Evolutionary conservation across 306 rosid genomes (phyloP), one percentile per base, ranked within the genome.

Genomic region (Luffa aegyptiaca): DNA sequence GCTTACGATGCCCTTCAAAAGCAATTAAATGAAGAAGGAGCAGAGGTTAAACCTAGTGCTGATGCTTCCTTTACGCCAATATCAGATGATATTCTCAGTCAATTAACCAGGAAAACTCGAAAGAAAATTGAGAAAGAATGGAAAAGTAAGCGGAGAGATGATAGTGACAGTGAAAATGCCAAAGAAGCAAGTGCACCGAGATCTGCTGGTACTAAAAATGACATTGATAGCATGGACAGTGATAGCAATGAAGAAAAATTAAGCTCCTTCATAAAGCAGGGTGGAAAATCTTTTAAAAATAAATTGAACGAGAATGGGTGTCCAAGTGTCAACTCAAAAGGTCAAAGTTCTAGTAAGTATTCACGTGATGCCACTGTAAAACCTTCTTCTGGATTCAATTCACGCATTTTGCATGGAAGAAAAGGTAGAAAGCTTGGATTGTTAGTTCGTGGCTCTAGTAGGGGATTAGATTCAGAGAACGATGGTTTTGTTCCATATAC

Each of bases 1-100:
- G 98, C 98, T 78, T 94, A 94, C 81, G 98, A 92, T 35, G 98
- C 98, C 3, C 86, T 94, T 82, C 97, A 90, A 88, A 94, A 94
- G 92, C 96, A 94, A 83, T 65, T 84, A 78, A 90, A 76, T 80
- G 96, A 88, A 41, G 93, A 87, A 79, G 91, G 76, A 18, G 62
- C 71, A 9, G 88, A 84, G 85, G 86, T 76, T 80, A 90, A 87
- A 82, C 81, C 88, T 74, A 83, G 63, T 62, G 90, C 79, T 70
- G 93, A 88, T 16, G 74, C 87, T 80, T 88, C 98, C 21, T 84
- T 85, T 86, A 79, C 84, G 55, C 98, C 92, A 57, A 94, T 94
- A 20, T 79, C 94, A 16, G 93, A 94, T 81, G 97, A 92, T 31
- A 86, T 90, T 61, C 97, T 94, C 36, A 85, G 97, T 82, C 97